Evolutionary conservation across 2,329 filamentous ascomycete genomes (phyloP).

Genomic region (Fusarium penzigii): DNA sequence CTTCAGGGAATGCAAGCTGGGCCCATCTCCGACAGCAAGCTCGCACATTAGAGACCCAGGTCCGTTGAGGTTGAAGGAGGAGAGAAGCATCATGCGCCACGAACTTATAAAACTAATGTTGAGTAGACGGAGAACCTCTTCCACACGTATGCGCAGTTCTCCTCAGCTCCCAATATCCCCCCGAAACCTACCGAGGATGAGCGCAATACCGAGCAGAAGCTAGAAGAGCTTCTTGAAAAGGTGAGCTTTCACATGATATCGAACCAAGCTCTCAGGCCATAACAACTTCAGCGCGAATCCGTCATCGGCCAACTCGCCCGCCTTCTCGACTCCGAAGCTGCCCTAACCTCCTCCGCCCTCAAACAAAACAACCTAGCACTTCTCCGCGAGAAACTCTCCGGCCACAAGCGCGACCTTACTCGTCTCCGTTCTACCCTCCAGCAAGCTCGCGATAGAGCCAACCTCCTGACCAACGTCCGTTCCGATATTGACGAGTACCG

Average conservation of each 20-base stretch:
- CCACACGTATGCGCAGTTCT: conserved; percentile 89
- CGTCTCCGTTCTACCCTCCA: conserved; percentile 73
- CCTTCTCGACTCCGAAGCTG: conserved; percentile 88
- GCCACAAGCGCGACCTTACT: conserved; percentile 80
- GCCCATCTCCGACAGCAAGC: conserved; percentile 92
- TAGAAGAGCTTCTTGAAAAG: conserved; percentile 83
- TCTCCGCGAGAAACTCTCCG: conserved; percentile 83
- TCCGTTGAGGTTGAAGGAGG: conserved; percentile 40
- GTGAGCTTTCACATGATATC: conserved; percentile 43
- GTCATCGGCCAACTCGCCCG: conserved; percentile 81
- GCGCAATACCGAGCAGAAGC: conserved; percentile 71
- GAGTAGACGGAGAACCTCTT: conserved; percentile 79
- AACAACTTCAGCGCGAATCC: conserved; percentile 66
- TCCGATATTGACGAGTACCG: conserved; percentile 91
- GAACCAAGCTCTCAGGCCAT: conserved; percentile 3
- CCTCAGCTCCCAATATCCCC: conserved; percentile 75
- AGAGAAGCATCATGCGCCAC: conserved; percentile 13
- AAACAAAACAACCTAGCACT: conserved; percentile 95
- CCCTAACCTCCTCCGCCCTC: conserved; percentile 84
- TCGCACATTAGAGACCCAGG: conserved; percentile 85
- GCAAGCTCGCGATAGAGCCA: conserved; percentile 81
- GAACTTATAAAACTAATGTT: conserved; percentile 8
- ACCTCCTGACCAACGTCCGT: conserved; percentile 86
- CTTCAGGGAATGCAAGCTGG: conserved; percentile 70
- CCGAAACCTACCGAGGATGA: conserved; percentile 86